phyloP scores from a whole-genome alignment of 345 rosid species.

The Brassica nigra region DNA sequence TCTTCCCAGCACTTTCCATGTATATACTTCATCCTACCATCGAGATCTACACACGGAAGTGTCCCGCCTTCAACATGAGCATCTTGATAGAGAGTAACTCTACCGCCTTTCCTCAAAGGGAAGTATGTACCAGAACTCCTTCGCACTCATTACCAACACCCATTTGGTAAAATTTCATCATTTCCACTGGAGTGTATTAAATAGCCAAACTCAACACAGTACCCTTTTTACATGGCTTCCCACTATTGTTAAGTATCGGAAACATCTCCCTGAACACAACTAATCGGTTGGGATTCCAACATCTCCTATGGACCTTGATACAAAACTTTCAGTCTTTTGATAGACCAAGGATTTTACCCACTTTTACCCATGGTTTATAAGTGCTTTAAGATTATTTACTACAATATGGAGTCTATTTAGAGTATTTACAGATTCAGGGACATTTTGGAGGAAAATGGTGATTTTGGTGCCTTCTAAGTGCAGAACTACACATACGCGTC shows the following conservation, averaged over 20 bases:
- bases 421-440: too few species aligned
- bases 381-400: too few species aligned
- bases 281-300: slow-evolving; percentile 71
- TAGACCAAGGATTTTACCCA: too few species aligned
- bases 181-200: slow-evolving; percentile 61
- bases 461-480: too few species aligned
- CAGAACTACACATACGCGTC: too few species aligned
- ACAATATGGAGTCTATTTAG: too few species aligned
- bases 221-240: slow-evolving; percentile 70
- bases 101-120: slow-evolving; percentile 78
- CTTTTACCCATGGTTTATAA: too few species aligned
- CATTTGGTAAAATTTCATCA: slow-evolving; percentile 48
- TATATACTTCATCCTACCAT: slow-evolving; percentile 49
- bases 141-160: slow-evolving; percentile 60
- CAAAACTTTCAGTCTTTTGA: slow-evolving; percentile 41
- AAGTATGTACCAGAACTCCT: slow-evolving; percentile 84
- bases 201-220: slow-evolving; percentile 70
- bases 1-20: slow-evolving; percentile 77
- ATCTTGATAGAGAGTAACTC: slow-evolving; percentile 83
- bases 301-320: slow-evolving; percentile 74
- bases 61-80: slow-evolving; percentile 71
- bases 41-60: slow-evolving; percentile 62
- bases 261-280: slow-evolving; percentile 47
- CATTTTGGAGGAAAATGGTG: too few species aligned
- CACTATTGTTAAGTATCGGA: slow-evolving; percentile 51